These are phyloP conservation scores for Candida sanyaensis DNA, from an alignment of 1,139 yeast species.

Conservation along the genomic window DNA sequence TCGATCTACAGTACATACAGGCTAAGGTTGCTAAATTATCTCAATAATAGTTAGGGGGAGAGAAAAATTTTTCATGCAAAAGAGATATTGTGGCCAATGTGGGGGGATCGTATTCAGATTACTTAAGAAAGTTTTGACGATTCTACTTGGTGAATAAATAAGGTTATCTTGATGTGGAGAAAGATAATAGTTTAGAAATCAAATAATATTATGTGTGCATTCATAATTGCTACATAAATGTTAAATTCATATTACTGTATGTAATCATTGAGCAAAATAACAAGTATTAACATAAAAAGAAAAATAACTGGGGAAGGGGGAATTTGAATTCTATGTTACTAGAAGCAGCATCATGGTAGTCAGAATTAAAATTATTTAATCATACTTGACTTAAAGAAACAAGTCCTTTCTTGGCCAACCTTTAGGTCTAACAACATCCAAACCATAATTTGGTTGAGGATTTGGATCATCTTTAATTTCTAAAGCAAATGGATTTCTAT, in stretches of 20 bases:
- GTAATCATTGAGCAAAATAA: too few relatives aligned
- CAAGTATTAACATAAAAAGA: neutral
- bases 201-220: neutral
- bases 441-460: conserved; percentile 60
- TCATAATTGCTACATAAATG: neutral
- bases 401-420: conserved; percentile 71
- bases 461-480: conserved; percentile 33
- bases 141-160: too few relatives aligned
- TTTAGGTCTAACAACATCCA: conserved; percentile 44
- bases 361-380: too few relatives aligned
- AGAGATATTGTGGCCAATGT: too few relatives aligned
- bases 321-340: neutral
- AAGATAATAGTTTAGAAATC: too few relatives aligned
- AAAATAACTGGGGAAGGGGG: neutral
- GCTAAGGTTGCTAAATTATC: neutral
- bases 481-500: conserved; percentile 71
- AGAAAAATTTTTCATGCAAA: too few relatives aligned
- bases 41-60: too few relatives aligned
- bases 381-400: conserved; percentile 8
- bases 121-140: too few relatives aligned
- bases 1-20: neutral
- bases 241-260: too few relatives aligned
- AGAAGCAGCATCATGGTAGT: too few relatives aligned
- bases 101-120: too few relatives aligned
- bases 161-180: too few relatives aligned